A percentile compares a stretch with the other conserved stretches of the same genome.
Evolutionary conservation across 495 filamentous ascomycete species (phyloP).

Genomic region (Aspergillus mulundensis): DNA sequence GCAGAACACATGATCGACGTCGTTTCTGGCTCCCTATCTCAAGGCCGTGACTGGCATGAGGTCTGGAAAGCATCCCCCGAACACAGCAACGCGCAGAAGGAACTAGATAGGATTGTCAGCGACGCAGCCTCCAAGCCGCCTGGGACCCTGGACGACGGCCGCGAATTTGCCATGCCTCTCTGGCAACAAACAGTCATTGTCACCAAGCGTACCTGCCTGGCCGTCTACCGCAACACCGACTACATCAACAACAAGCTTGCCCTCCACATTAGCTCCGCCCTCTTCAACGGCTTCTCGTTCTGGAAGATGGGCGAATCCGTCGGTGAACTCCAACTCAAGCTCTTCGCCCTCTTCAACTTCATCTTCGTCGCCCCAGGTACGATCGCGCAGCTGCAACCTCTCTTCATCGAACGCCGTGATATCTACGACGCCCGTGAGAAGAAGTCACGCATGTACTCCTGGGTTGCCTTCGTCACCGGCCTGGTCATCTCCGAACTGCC

Average conservation of each 20-base stretch:
- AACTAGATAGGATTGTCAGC: conserved; percentile 52
- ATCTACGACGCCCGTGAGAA: conserved; percentile 52
- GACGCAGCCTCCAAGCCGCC: conserved; percentile 33
- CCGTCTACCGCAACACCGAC: conserved; percentile 58
- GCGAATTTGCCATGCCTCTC: conserved; percentile 56
- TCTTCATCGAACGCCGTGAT: conserved; percentile 49
- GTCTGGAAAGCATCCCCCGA: conserved; percentile 60
- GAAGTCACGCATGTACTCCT: conserved; percentile 53
- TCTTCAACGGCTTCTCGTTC: conserved; percentile 43
- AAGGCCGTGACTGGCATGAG: conserved; percentile 54
- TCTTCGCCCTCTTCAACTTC: conserved; percentile 46
- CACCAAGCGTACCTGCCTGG: conserved; percentile 52
- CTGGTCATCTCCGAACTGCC: conserved; percentile 51
- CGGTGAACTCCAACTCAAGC: conserved; percentile 26
- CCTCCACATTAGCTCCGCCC: conserved; percentile 31
- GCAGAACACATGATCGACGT: conserved; percentile 93
- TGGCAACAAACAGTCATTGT: conserved; percentile 54
- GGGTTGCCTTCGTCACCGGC: conserved; percentile 49
- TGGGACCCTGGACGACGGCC: conserved; percentile 32
- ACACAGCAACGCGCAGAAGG: conserved; percentile 34
- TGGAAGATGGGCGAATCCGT: conserved; percentile 34
- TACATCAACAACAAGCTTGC: conserved; percentile 63
- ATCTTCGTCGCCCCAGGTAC: conserved; percentile 47
- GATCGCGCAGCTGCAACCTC: conserved; percentile 49
- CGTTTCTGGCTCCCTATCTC: conserved; percentile 42